A percentile compares a stretch with the other conserved stretches of the same genome.
These are phyloP conservation scores for Ustilago esculenta DNA, from an alignment of 1,284 basidiomycete genomes.

Conservation along the genomic window DNA sequence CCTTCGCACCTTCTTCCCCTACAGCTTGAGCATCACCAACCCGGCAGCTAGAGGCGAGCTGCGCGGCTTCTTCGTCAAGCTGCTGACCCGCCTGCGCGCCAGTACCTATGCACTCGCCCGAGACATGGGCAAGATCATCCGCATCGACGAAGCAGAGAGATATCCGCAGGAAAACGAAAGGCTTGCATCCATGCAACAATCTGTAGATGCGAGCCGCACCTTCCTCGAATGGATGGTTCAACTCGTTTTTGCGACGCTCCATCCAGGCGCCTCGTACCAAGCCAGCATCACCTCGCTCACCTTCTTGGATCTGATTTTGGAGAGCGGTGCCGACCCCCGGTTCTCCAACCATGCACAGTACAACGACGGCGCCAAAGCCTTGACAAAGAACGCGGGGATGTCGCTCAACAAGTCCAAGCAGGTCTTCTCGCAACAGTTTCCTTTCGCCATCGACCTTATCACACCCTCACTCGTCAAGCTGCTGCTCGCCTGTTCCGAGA, in stretches of 20 bases:
- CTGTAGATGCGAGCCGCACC: conserved; percentile 25
- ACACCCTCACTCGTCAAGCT: conserved; percentile 42
- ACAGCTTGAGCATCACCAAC: conserved; percentile 50
- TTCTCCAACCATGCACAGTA: conserved; percentile 19
- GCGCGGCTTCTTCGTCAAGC: conserved; percentile 56
- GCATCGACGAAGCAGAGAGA: conserved; percentile 34
- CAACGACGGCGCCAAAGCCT: conserved; percentile 10
- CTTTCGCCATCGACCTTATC: conserved; percentile 38
- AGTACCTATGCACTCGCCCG: conserved; percentile 48
- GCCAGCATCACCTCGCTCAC: conserved; percentile 52
- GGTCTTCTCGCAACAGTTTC: conserved; percentile 43
- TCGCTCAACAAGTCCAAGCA: conserved; percentile 55
- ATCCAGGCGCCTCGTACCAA: conserved; percentile 62
- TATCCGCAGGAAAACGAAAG: conserved; percentile 34
- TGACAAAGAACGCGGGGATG: conserved; percentile 44
- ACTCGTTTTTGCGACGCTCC: conserved; percentile 38
- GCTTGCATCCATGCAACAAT: conserved; percentile 18
- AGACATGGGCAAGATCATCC: conserved; percentile 35
- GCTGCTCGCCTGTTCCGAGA: conserved; percentile 52
- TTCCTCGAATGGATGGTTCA: conserved; percentile 43
- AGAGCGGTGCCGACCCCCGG: conserved; percentile 43
- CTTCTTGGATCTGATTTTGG: conserved; percentile 52
- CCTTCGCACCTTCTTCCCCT: conserved; percentile 46
- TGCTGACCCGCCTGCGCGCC: conserved; percentile 56
- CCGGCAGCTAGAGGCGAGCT: conserved; percentile 53